Conservation (phyloP, 176 grass and related monocot species). For the Oryza nivara region DNA sequence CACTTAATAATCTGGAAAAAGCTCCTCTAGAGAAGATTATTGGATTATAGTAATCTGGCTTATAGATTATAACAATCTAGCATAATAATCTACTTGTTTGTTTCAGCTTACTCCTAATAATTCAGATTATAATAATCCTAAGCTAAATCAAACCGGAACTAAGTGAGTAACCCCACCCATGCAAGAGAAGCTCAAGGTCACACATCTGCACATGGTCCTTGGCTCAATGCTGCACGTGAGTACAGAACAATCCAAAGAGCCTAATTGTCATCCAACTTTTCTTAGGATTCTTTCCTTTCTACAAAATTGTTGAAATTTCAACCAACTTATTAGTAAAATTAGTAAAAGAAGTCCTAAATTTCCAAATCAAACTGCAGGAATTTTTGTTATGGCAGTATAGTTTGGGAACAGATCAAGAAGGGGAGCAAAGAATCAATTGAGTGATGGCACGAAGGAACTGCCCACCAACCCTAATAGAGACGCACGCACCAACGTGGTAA, state of each 20-base stretch:
- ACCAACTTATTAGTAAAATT: not conserved
- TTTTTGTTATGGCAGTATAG: not conserved
- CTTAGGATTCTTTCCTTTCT: not conserved
- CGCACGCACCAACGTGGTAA: not conserved
- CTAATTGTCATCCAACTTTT: not conserved
- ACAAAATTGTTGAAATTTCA: not conserved
- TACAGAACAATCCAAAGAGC: not conserved
- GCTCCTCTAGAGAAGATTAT: too few relatives aligned
- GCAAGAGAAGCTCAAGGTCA: not conserved
- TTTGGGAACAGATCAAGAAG: not conserved
- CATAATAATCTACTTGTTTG: too few relatives aligned
- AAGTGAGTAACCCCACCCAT: not conserved
- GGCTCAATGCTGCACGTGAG: not conserved
- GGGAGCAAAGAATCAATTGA: not conserved
- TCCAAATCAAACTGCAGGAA: not conserved
- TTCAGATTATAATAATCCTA: too few relatives aligned
- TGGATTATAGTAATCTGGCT: too few relatives aligned
- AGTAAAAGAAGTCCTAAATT: not conserved
- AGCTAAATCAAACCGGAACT: too few relatives aligned
- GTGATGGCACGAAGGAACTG: constrained; percentile 19
- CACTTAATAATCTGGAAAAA: too few relatives aligned
- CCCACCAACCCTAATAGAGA: constrained; percentile 25
- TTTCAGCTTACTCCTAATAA: too few relatives aligned
- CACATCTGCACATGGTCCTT: not conserved
- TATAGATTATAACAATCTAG: too few relatives aligned